These are phyloP conservation scores for peach (Prunus persica) DNA, from an alignment of 306 rosid genomes.

Conservation along the genomic window DNA sequence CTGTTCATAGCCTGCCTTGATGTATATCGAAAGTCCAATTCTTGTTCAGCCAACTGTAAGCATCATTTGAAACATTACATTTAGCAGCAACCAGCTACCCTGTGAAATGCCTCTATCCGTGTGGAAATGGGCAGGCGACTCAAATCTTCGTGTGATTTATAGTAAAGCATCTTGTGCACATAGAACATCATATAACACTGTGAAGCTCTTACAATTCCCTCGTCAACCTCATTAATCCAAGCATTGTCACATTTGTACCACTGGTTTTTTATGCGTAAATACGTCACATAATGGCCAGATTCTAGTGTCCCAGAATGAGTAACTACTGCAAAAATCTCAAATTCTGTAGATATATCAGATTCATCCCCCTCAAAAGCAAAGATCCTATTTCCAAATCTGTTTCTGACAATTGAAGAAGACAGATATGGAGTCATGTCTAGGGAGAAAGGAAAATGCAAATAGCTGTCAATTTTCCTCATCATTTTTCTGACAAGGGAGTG, in stretches of 20 bases:
- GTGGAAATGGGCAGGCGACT: constrained; percentile 44
- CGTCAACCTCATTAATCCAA: constrained; percentile 87
- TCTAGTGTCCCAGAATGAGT: constrained; percentile 84
- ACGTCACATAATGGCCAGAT: constrained; percentile 83
- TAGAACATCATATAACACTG: constrained; percentile 92
- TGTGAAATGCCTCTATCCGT: constrained; percentile 42
- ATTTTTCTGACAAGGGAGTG: constrained; percentile 60
- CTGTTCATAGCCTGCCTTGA: constrained; percentile 4
- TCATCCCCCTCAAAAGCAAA: constrained; percentile 71
- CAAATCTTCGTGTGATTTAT: constrained; percentile 49
- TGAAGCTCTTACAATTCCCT: constrained; percentile 69
- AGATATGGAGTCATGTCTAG: constrained; percentile 78
- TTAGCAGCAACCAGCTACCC: constrained; percentile 53
- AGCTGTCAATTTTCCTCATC: constrained; percentile 69
- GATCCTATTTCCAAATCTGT: constrained; percentile 80
- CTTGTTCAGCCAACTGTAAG: neutral
- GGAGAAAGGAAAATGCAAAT: constrained; percentile 77
- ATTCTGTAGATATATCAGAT: constrained; percentile 52
- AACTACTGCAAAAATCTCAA: constrained; percentile 79
- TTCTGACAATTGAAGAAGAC: constrained; percentile 75
- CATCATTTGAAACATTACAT: constrained; percentile 3
- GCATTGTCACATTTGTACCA: constrained; percentile 95
- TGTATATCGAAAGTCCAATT: neutral
- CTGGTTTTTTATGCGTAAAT: constrained; percentile 56
- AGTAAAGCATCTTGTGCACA: constrained; percentile 51